Percentiles rank a stretch among this genome's conserved stretches.
phyloP scores from a whole-genome alignment of 2,329 filamentous ascomycete species.

The Elsinoe arachidis region DNA sequence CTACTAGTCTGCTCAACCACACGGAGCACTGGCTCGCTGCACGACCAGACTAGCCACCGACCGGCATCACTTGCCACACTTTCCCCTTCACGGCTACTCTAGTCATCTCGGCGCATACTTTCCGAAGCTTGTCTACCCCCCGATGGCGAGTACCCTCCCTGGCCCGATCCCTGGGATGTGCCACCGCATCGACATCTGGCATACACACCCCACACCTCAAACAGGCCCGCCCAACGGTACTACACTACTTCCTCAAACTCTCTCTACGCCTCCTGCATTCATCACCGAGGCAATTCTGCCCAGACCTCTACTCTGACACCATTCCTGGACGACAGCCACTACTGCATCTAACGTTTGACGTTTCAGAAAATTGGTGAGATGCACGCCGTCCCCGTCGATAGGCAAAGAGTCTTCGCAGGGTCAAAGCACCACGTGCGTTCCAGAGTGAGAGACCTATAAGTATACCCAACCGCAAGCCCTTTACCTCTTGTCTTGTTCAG shows the following conservation, averaged over 20 bases:
- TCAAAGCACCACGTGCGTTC: not conserved
- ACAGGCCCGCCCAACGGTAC: conserved; percentile 3
- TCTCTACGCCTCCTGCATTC: conserved; percentile 9
- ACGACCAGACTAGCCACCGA: not conserved
- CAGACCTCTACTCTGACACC: not conserved
- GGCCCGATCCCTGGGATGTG: not conserved
- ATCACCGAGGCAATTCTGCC: conserved; percentile 5
- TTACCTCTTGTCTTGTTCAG: not conserved
- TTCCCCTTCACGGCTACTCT: not conserved
- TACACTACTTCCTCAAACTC: not conserved
- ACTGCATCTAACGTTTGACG: conserved; percentile 6
- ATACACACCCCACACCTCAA: conserved; percentile 1
- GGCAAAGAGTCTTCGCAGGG: not conserved
- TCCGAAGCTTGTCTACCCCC: conserved; percentile 1
- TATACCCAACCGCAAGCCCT: not conserved
- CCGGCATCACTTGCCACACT: not conserved
- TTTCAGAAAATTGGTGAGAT: conserved; percentile 8
- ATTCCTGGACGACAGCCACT: not conserved
- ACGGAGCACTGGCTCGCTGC: not conserved
- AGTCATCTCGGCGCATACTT: conserved; percentile 4
- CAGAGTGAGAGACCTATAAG: not conserved
- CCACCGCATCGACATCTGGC: not conserved
- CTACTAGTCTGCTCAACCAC: not conserved
- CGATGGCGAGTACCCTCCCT: not conserved
- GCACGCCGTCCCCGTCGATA: not conserved